phyloP scores from a whole-genome alignment of 2,329 filamentous ascomycete species.

The Dothistroma septosporum region DNA sequence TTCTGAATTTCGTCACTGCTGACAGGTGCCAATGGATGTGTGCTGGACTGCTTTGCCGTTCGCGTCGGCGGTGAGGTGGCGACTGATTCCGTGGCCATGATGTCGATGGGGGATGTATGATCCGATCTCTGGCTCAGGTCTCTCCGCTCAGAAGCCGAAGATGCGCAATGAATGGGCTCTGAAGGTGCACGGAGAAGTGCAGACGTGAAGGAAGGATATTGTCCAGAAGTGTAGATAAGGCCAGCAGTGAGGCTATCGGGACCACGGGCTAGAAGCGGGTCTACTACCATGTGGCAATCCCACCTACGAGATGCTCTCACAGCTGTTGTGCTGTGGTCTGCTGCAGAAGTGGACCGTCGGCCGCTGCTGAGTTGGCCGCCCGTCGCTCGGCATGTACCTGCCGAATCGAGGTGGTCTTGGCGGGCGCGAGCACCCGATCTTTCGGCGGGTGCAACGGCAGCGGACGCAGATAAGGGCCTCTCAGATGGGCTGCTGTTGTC shows the following conservation, averaged over 20 bases:
- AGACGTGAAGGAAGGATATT: background rate
- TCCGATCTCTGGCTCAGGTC: too few species aligned
- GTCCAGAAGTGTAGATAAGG: background rate
- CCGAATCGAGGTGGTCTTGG: background rate
- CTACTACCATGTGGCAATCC: background rate
- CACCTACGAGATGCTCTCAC: background rate
- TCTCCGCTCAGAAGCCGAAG: background rate
- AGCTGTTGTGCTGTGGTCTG: too few species aligned
- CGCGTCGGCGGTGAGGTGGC: constrained; percentile 25
- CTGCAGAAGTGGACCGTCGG: background rate
- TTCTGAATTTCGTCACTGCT: constrained; percentile 54
- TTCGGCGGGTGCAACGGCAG: background rate
- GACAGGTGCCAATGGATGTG: constrained; percentile 60
- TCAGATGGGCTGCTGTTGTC: too few species aligned
- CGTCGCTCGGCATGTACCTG: background rate
- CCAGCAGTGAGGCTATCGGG: background rate
- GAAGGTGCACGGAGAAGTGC: background rate
- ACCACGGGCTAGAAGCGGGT: background rate
- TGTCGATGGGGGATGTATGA: background rate
- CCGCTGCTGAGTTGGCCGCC: background rate
- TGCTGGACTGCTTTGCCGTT: constrained; percentile 20
- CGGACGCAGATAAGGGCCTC: background rate
- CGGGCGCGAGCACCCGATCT: background rate
- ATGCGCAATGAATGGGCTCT: background rate
- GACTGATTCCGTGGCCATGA: constrained; percentile 19